These are phyloP conservation scores for Hanseniaspora mollemarum DNA, from an alignment of 805 yeast species.

Conservation along the genomic window DNA sequence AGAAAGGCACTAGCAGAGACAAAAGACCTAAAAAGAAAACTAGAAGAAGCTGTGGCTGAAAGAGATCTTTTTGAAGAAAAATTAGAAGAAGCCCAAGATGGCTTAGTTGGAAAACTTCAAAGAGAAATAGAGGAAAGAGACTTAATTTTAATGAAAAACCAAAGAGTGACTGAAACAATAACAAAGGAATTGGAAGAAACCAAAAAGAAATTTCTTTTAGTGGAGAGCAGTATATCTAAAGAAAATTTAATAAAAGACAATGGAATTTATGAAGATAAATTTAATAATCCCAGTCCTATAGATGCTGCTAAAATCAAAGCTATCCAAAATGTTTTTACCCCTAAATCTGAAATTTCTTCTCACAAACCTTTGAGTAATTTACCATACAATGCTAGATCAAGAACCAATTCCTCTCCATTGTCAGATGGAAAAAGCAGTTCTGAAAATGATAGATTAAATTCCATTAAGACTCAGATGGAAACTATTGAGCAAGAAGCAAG, in stretches of 20 bases:
- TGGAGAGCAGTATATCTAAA: slow-evolving; percentile 54
- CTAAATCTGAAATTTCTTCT: slow-evolving; percentile 21
- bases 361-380: slow-evolving; percentile 30
- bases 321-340: slow-evolving; percentile 27
- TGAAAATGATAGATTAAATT: slow-evolving; percentile 65
- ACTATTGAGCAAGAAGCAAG: slow-evolving; percentile 73
- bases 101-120: slow-evolving; percentile 57
- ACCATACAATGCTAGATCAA: slow-evolving; percentile 35
- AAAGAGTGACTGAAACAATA: slow-evolving; percentile 52
- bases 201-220: slow-evolving; percentile 46
- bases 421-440: slow-evolving; percentile 30
- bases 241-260: slow-evolving; percentile 14
- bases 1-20: slow-evolving; percentile 57
- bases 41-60: slow-evolving; percentile 40
- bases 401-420: slow-evolving; percentile 18
- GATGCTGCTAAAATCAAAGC: slow-evolving; percentile 26
- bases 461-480: slow-evolving; percentile 73
- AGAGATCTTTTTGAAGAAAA: slow-evolving; percentile 58
- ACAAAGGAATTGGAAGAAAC: slow-evolving; percentile 57
- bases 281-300: slow-evolving; percentile 18
- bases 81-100: slow-evolving; percentile 67
- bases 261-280: slow-evolving; percentile 6
- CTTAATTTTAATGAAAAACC: slow-evolving; percentile 48
- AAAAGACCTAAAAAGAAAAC: slow-evolving; percentile 41
- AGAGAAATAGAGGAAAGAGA: slow-evolving; percentile 63